Evolutionary conservation across 306 rosid species (phyloP).

Genomic region (Spatholobus suberectus): DNA sequence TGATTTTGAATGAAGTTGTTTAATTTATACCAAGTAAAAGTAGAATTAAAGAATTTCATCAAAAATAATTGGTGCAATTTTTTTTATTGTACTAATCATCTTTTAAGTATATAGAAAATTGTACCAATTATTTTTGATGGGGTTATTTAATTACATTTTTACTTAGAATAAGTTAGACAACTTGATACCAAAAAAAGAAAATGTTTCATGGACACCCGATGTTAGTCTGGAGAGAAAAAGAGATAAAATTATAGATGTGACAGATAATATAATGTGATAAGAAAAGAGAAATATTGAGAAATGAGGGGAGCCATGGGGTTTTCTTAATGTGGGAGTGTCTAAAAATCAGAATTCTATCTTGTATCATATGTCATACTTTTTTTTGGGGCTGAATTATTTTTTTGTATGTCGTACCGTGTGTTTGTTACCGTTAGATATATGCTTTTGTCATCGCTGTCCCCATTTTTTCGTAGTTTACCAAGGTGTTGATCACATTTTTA

Average conservation of each 20-base stretch:
- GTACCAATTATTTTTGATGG: no score
- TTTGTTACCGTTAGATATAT: background rate
- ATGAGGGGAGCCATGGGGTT: no score
- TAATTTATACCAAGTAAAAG: no score
- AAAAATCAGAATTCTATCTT: background rate
- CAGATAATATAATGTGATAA: background rate
- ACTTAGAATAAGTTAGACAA: no score
- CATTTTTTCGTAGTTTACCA: background rate
- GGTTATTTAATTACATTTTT: no score
- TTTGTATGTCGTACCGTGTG: background rate
- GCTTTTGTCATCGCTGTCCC: background rate
- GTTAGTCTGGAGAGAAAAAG: background rate
- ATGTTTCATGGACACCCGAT: background rate
- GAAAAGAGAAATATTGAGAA: no score
- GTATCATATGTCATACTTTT: background rate
- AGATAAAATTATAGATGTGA: background rate
- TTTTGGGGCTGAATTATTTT: background rate
- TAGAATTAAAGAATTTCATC: no score
- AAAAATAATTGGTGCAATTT: no score
- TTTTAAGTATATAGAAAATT: no score
- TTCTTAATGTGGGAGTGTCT: background rate
- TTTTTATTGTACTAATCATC: no score
- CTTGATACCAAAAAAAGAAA: no score
- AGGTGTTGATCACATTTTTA: background rate
- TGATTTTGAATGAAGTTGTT: no score